Base-by-base conservation (phyloP, 2,329 filamentous ascomycete genomes). In the Colletotrichum navitas region DNA sequence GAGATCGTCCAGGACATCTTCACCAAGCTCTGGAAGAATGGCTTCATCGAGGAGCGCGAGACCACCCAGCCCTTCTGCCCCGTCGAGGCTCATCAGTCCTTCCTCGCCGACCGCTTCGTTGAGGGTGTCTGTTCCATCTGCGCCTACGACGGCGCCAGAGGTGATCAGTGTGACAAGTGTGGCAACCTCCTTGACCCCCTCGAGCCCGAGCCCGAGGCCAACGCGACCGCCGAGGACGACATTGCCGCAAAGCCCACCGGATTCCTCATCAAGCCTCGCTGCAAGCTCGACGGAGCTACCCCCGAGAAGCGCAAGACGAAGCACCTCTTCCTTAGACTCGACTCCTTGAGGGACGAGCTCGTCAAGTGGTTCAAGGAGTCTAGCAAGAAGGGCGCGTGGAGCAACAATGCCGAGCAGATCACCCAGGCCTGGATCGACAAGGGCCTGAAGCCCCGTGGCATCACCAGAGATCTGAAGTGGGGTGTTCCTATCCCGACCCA, bases 1-100 rank as follows among this genome's bases (percentile, higher is more conserved):
- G 89, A 94, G 75, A 98, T 99, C 77, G 93, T 95, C 12, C 96
- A 98, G 83, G 90, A 93, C 74, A 95, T 98, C 75, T 98, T 98
- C 83, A 85, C 86, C 67, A 91, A 94, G 80, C 89, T 99, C n/a
- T 88, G 94, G 83, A 88, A 96, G 74, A 97, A 97, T 77, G 94
- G 93, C 36, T 97, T 91, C 79, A 87, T 98, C 70, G 92, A 95
- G 81, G 94, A 98, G 86, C 89, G 93, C 75, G 93, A 91, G 70
- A 96, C 94, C 12, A 92, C 90, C 34, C 96, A 99, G 82, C 94
- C 95, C 32, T 98, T 94, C 85, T 98, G 96, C 82, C 76, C 79
- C 2, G 77, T 79, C 63, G 92, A 94, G 74, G 86, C 88, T 69
- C 93, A 95, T 80, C 82, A 88, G 60, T 89, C 90, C 49, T 96